Conservation (phyloP, 2,329 filamentous ascomycete species). For the Ascochyta viciae-villosae region DNA sequence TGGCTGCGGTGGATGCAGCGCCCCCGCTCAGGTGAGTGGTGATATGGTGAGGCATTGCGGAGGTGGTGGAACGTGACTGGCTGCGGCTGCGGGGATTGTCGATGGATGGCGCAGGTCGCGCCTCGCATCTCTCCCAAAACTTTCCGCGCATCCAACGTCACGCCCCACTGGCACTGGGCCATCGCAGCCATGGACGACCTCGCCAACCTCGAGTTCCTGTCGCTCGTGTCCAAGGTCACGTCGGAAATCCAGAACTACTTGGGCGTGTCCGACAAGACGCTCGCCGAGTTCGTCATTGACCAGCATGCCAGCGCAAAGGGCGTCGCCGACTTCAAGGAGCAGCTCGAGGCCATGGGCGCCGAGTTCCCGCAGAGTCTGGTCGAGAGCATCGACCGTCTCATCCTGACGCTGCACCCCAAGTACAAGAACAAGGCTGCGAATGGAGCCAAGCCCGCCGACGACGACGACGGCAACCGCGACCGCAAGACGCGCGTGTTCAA, state of each 20-base stretch:
- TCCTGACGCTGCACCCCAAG: slow-evolving; percentile 88
- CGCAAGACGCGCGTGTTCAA: slow-evolving; percentile 89
- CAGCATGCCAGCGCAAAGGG: slow-evolving; percentile 79
- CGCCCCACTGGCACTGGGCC: neutral
- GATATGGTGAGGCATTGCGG: slow-evolving; percentile 2
- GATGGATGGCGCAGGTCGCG: too few relatives aligned
- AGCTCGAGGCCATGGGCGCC: slow-evolving; percentile 77
- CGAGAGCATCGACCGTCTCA: slow-evolving; percentile 88
- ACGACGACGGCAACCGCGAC: slow-evolving; percentile 64
- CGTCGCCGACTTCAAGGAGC: slow-evolving; percentile 75
- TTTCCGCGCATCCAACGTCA: slow-evolving; percentile 1
- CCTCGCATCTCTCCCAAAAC: slow-evolving; percentile 4
- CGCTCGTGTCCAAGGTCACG: slow-evolving; percentile 92
- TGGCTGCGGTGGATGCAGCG: neutral
- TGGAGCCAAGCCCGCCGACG: slow-evolving; percentile 47
- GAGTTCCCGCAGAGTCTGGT: slow-evolving; percentile 86
- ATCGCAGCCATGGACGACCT: slow-evolving; percentile 79
- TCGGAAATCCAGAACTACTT: slow-evolving; percentile 95
- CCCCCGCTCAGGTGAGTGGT: slow-evolving; percentile 1
- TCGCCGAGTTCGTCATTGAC: slow-evolving; percentile 95
- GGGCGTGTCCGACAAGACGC: slow-evolving; percentile 88
- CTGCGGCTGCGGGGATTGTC: neutral
- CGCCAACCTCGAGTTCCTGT: slow-evolving; percentile 87
- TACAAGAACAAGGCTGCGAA: slow-evolving; percentile 66
- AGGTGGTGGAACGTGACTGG: slow-evolving; percentile 25